These are phyloP conservation scores for Pyropia haitanensis DNA, from an alignment of 23 red algal species.

Conservation along the genomic window DNA sequence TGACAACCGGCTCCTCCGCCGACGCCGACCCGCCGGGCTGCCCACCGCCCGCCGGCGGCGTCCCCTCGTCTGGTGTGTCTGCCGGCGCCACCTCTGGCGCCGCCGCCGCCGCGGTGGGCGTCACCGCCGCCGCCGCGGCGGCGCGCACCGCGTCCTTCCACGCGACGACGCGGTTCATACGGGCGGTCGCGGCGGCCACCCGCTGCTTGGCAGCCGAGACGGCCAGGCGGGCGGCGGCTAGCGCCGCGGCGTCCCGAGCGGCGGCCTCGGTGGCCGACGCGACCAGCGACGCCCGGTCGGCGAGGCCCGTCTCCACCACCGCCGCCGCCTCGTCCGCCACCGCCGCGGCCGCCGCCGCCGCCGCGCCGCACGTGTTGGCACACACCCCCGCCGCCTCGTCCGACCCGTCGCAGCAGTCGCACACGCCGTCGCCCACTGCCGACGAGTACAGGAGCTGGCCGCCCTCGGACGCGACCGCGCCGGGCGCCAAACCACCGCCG, in stretches of 20 bases:
- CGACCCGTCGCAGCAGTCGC: slow-evolving; percentile 96
- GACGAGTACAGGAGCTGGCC: slow-evolving; percentile 9
- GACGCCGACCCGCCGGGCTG: too few species aligned
- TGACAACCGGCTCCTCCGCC: too few species aligned
- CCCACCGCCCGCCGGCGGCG: too few species aligned
- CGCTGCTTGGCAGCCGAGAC: background rate
- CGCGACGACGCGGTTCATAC: too few species aligned
- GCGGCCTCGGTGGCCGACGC: background rate
- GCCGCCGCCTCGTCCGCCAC: slow-evolving; percentile 22
- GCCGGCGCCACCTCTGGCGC: too few species aligned
- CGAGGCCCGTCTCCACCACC: slow-evolving; percentile 15
- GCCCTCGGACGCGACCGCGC: background rate
- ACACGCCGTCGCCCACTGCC: slow-evolving; percentile 69
- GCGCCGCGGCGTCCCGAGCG: background rate
- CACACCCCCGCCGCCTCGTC: slow-evolving; percentile 64
- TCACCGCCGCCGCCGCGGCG: too few species aligned
- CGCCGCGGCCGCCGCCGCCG: slow-evolving; percentile 1
- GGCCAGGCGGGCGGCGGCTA: background rate
- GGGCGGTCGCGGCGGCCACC: too few species aligned
- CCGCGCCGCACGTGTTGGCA: slow-evolving; percentile 31
- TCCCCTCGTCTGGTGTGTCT: too few species aligned
- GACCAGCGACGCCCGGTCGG: background rate
- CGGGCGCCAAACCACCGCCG: background rate
- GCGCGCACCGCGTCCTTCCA: too few species aligned
- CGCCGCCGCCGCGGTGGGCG: too few species aligned